Percentiles rank a stretch among this genome's conserved stretches.
These are phyloP conservation scores for Colletotrichum cordylinicola DNA, from an alignment of 2,329 filamentous ascomycete genomes.

Conservation along the genomic window DNA sequence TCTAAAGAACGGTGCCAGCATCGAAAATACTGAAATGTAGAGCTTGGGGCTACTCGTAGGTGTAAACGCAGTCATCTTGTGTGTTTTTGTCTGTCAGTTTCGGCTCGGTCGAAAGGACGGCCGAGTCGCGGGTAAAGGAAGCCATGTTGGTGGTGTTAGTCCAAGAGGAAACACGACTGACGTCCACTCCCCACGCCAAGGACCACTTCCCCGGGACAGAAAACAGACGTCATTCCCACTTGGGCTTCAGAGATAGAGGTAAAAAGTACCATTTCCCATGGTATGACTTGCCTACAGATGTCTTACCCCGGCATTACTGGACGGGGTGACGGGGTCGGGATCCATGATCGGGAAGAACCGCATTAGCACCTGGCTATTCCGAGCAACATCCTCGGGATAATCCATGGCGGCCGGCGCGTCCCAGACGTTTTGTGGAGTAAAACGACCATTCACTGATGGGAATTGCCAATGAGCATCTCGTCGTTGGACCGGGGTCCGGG, in stretches of 20 bases:
- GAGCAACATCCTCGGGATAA: slow-evolving; percentile 22
- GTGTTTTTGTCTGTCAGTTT: not conserved
- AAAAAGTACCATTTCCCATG: not conserved
- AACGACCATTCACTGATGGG: not conserved
- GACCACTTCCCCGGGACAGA: not conserved
- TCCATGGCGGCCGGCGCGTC: slow-evolving; percentile 12
- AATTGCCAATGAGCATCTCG: slow-evolving; percentile 14
- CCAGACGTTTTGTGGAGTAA: slow-evolving; percentile 9
- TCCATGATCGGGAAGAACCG: slow-evolving; percentile 24
- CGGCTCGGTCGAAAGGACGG: not conserved
- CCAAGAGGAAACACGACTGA: not conserved
- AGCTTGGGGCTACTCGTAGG: not conserved
- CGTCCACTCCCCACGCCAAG: not conserved
- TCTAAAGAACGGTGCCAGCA: not conserved
- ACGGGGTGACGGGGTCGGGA: slow-evolving; percentile 18
- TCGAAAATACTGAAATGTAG: not conserved
- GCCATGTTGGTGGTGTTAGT: not conserved
- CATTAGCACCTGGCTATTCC: slow-evolving; percentile 20
- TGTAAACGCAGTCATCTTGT: not conserved
- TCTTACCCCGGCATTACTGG: slow-evolving; percentile 21
- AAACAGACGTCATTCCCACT: slow-evolving; percentile 6
- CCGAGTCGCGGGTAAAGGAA: not conserved
- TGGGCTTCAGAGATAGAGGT: not conserved
- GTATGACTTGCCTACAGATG: slow-evolving; percentile 4
- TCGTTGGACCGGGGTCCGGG: slow-evolving; percentile 16